Evolutionary conservation across 2,329 filamentous ascomycete species (phyloP), one percentile per base, ranked within the genome.

Genomic region (Exserohilum rostratum): DNA sequence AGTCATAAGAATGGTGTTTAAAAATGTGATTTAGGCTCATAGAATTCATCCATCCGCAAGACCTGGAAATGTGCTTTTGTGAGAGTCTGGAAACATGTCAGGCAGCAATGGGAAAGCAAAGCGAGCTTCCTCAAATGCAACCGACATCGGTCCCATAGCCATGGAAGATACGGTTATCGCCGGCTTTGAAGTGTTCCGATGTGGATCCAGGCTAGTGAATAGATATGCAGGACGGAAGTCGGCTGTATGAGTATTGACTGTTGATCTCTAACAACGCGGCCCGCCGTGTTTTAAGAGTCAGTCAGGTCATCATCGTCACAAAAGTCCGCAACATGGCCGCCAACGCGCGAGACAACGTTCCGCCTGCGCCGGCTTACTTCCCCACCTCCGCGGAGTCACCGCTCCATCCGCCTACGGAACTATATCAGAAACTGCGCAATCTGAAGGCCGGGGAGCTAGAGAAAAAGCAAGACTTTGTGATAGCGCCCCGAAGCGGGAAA

Each of bases 401-500:
- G 3, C 64, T 75, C 0, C 67, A 73, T 46, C 70, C 74, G 2
- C 71, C 72, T 12, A 65, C 53, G 31, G 58, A 52, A 3, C 65
- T 76, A 9, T 76, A 75, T 62, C 20, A 44, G 0, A 55, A 46
- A 4, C 58, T 77, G 6, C 54, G 65, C 27, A 5, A 25, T 15
- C 58, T 71, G 13, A 35, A 46, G 20, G 13, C 35, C 7, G 7
- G 20, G 2, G 50, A 57, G 42, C 58, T 71, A 7, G 34, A 10
- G 15, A 59, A 54, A n/a, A 57, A 38, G 5, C 40, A 57, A 13
- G 58, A 64, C 4, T 52, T 67, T 61, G 83, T 83, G 2, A 78
- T 95, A 25, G 87, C 89, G 0, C 89, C 91, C 27, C 86, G 90
- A 30, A 90, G 87, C 2, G 91, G 88, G 1, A 81, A 80, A 55